phyloP scores from a whole-genome alignment of 2,329 filamentous ascomycete genomes.

The Cladorrhinum sp. region DNA sequence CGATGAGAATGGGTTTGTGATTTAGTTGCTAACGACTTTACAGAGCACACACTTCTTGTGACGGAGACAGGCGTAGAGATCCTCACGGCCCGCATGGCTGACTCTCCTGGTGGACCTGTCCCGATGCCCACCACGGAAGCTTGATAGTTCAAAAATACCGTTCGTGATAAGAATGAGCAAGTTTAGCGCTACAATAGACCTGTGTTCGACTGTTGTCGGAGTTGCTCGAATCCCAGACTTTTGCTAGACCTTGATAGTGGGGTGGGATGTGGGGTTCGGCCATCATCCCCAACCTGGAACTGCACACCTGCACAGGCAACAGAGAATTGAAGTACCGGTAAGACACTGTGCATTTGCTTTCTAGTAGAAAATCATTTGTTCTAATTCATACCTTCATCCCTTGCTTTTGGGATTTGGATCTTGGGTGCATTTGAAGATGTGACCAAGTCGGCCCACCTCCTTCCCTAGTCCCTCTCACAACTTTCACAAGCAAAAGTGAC shows the following conservation, averaged over 20 bases:
- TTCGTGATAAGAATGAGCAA: not conserved
- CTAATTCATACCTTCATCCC: too few species aligned
- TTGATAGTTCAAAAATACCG: not conserved
- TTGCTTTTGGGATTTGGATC: too few species aligned
- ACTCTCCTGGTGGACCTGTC: constrained; percentile 74
- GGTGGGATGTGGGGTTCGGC: not conserved
- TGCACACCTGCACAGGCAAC: too few species aligned
- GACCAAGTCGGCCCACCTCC: constrained; percentile 5
- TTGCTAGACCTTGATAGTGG: not conserved
- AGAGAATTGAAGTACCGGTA: too few species aligned
- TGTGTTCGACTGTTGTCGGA: not conserved
- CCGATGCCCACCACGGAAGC: constrained; percentile 46
- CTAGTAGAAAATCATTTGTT: too few species aligned
- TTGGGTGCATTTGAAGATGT: not conserved
- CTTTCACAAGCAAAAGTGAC: constrained; percentile 5
- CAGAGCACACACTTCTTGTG: constrained; percentile 79
- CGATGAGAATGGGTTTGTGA: not conserved
- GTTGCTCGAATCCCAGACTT: not conserved
- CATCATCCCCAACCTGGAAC: too few species aligned
- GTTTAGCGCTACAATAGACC: not conserved
- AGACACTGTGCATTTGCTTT: too few species aligned
- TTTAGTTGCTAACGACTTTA: not conserved
- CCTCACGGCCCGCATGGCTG: constrained; percentile 68
- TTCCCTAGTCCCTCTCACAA: not conserved
- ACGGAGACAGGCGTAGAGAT: constrained; percentile 83